phyloP scores from a whole-genome alignment of 352 stramenopile genomes.

The Globisporangium mamillatum region DNA sequence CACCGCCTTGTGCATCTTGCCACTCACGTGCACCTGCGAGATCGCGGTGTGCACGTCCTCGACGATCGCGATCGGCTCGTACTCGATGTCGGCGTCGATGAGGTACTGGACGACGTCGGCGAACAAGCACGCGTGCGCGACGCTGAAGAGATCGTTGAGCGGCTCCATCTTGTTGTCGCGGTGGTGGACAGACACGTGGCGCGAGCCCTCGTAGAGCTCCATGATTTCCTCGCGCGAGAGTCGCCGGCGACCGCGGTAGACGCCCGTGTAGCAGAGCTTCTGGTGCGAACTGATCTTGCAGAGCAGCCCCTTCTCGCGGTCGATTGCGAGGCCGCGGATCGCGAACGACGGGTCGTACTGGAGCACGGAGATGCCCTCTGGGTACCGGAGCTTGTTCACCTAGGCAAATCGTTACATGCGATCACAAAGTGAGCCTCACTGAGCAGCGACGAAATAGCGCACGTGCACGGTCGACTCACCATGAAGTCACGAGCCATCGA shows the following conservation, averaged over 20 bases:
- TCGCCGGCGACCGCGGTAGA: slow-evolving; percentile 83
- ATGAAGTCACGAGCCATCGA: slow-evolving; percentile 87
- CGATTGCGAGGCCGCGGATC: slow-evolving; percentile 91
- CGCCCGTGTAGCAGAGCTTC: slow-evolving; percentile 82
- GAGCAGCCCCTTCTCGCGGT: slow-evolving; percentile 91
- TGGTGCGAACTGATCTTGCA: slow-evolving; percentile 94
- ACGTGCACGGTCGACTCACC: slow-evolving; percentile 24
- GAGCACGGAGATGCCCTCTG: slow-evolving; percentile 69
- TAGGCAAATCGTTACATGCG: slow-evolving; percentile 6
- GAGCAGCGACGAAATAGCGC: background rate
- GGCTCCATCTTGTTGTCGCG: slow-evolving; percentile 88
- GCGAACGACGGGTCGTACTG: slow-evolving; percentile 89
- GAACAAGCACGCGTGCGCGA: slow-evolving; percentile 93
- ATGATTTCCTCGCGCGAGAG: slow-evolving; percentile 83
- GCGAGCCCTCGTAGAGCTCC: slow-evolving; percentile 86
- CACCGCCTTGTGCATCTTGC: slow-evolving; percentile 91
- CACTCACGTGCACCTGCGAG: slow-evolving; percentile 87
- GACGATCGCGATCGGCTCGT: slow-evolving; percentile 84
- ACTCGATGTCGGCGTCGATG: slow-evolving; percentile 87
- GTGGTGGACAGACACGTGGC: slow-evolving; percentile 80
- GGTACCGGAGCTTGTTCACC: slow-evolving; percentile 82
- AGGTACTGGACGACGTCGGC: slow-evolving; percentile 93
- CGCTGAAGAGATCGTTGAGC: slow-evolving; percentile 93
- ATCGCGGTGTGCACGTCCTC: slow-evolving; percentile 89
- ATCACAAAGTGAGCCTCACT: background rate